Conservation (phyloP, 805 yeast genomes). For the Priceomyces fermenticarens region DNA sequence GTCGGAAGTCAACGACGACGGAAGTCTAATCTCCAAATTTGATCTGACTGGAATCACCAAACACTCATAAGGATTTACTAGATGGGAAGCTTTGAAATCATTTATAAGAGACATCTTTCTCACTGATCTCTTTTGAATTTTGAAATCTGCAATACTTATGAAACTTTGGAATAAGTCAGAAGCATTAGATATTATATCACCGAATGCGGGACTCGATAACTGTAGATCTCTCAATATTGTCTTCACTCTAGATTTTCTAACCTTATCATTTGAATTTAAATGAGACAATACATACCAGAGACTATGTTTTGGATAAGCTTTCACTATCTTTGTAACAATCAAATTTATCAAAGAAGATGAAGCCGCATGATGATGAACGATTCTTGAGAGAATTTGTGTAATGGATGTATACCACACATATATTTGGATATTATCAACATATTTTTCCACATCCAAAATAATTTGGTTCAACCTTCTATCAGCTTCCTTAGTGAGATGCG, state of each 20-base stretch:
- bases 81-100: constrained; percentile 37
- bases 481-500: constrained; percentile 23
- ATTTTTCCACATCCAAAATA: constrained; percentile 45
- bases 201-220: constrained; percentile 10
- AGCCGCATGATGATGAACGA: constrained; percentile 57
- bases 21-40: constrained; percentile 66
- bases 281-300: constrained; percentile 83
- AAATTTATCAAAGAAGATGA: constrained; percentile 54
- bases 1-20: constrained; percentile 44
- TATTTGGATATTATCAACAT: constrained; percentile 45
- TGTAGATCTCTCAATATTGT: constrained; percentile 18
- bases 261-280: constrained; percentile 49
- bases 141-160: constrained; percentile 40
- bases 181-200: constrained; percentile 20
- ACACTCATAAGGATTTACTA: constrained; percentile 29
- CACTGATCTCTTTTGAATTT: constrained; percentile 33
- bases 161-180: constrained; percentile 39
- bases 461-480: constrained; percentile 43
- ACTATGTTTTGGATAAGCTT: constrained; percentile 74
- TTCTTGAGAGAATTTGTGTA: constrained; percentile 81
- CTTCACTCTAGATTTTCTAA: constrained; percentile 25
- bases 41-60: constrained; percentile 74
- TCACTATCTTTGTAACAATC: constrained; percentile 57
- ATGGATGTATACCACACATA: constrained; percentile 76
- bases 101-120: constrained; percentile 34